Evolutionary conservation across 1,139 yeast species (phyloP).

Genomic region (Taiozyma sp.): DNA sequence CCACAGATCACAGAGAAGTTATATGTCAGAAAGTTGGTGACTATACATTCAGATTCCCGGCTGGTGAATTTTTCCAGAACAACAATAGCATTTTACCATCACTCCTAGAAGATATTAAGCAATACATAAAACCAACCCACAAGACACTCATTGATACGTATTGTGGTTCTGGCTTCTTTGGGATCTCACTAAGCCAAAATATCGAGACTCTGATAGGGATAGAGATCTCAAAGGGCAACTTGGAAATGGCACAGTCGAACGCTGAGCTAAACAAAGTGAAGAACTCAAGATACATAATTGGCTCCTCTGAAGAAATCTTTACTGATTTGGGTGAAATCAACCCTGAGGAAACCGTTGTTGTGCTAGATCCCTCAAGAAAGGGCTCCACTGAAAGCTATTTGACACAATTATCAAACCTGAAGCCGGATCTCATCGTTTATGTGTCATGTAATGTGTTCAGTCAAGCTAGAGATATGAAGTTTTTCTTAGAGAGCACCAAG

Average conservation of each 20-base stretch:
- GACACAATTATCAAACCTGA: slow-evolving; percentile 63
- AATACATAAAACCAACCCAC: slow-evolving; percentile 40
- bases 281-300: slow-evolving; percentile 67
- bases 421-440: slow-evolving; percentile 69
- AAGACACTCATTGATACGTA: slow-evolving; percentile 75
- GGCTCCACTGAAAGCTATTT: slow-evolving; percentile 77
- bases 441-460: slow-evolving; percentile 86
- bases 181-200: slow-evolving; percentile 62
- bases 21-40: slow-evolving; percentile 56
- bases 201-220: slow-evolving; percentile 73
- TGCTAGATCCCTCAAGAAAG: slow-evolving; percentile 84
- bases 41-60: slow-evolving; percentile 65
- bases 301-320: slow-evolving; percentile 77
- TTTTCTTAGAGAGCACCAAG: slow-evolving; percentile 52
- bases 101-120: slow-evolving; percentile 60
- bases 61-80: slow-evolving; percentile 84
- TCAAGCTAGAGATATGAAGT: slow-evolving; percentile 78
- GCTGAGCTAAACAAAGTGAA: slow-evolving; percentile 55
- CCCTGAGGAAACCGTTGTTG: slow-evolving; percentile 65
- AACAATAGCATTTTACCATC: slow-evolving; percentile 73
- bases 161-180: slow-evolving; percentile 84
- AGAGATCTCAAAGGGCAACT: slow-evolving; percentile 76
- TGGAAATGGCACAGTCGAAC: slow-evolving; percentile 65
- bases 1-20: slow-evolving; percentile 56
- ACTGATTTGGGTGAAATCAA: slow-evolving; percentile 31